Evolutionary conservation across 306 rosid genomes (phyloP).

Genomic region (Begonia loranthoides): DNA sequence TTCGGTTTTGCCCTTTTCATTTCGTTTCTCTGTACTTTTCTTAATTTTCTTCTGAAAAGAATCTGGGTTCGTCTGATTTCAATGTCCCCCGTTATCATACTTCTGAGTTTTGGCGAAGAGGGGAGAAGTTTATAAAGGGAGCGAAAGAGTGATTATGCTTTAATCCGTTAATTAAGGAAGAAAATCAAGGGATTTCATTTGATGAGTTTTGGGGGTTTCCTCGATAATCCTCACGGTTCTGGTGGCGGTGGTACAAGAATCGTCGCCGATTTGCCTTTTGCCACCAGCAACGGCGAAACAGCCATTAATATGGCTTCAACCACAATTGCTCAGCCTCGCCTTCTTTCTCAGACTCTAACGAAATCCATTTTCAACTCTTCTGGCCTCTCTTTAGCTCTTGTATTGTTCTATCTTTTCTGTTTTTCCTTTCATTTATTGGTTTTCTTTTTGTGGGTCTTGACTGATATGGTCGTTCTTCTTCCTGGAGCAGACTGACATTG

Average conservation of each 20-base stretch:
- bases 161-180: background rate
- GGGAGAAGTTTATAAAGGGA: background rate
- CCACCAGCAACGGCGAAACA: constrained; percentile 21
- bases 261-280: constrained; percentile 39
- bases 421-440: background rate
- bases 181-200: constrained; percentile 24
- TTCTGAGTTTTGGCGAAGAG: background rate
- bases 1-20: too few relatives aligned
- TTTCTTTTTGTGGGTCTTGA: background rate
- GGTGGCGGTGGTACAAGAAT: constrained; percentile 43
- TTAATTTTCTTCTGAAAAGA: too few relatives aligned
- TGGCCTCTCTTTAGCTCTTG: constrained; percentile 79
- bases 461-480: background rate
- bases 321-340: constrained; percentile 64
- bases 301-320: constrained; percentile 45
- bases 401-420: constrained; percentile 16
- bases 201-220: constrained; percentile 91
- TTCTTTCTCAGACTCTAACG: constrained; percentile 51
- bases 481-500: constrained; percentile 50
- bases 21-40: too few relatives aligned
- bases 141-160: background rate
- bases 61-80: too few relatives aligned
- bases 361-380: constrained; percentile 92
- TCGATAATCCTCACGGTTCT: constrained; percentile 34
- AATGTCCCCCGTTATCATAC: too few relatives aligned